Conservation (phyloP, 257 asterid genomes). For the Voacanga thouarsii region DNA sequence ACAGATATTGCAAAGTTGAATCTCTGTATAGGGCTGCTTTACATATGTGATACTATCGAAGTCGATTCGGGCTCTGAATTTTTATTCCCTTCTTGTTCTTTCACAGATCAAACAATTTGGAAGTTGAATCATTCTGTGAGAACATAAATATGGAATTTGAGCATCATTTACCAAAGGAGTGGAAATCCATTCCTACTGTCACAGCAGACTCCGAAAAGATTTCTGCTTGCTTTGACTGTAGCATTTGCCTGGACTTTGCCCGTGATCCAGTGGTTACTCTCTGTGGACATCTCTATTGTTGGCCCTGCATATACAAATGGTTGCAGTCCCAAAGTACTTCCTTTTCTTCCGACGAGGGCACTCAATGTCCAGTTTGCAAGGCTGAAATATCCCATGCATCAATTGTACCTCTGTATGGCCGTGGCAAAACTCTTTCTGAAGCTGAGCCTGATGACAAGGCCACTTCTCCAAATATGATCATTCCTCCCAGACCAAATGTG, state of each 20-base stretch:
- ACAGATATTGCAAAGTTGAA: neutral
- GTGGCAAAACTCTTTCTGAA: constrained; percentile 47
- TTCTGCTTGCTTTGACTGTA: constrained; percentile 73
- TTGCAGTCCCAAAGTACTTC: constrained; percentile 44
- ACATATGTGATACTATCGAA: neutral
- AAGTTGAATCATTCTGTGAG: neutral
- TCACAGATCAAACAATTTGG: constrained; percentile 16
- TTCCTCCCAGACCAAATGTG: constrained; percentile 78
- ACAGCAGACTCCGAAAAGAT: constrained; percentile 38
- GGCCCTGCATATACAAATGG: constrained; percentile 95
- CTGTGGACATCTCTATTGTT: constrained; percentile 87
- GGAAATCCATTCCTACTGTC: constrained; percentile 46
- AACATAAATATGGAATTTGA: constrained; percentile 47
- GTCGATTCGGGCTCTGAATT: neutral
- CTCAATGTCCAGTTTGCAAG: constrained; percentile 84
- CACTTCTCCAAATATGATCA: constrained; percentile 3
- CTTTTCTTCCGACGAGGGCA: constrained; percentile 32
- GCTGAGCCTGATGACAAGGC: constrained; percentile 33
- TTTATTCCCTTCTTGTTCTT: neutral
- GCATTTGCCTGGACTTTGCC: constrained; percentile 73
- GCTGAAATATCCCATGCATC: constrained; percentile 60
- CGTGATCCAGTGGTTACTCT: constrained; percentile 77
- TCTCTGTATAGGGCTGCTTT: too few species aligned
- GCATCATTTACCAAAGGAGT: constrained; percentile 46
- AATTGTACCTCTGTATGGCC: constrained; percentile 74